Base-by-base conservation (phyloP, 371 early-diverging fungal species). In the Rhizopus sp. region DNA sequence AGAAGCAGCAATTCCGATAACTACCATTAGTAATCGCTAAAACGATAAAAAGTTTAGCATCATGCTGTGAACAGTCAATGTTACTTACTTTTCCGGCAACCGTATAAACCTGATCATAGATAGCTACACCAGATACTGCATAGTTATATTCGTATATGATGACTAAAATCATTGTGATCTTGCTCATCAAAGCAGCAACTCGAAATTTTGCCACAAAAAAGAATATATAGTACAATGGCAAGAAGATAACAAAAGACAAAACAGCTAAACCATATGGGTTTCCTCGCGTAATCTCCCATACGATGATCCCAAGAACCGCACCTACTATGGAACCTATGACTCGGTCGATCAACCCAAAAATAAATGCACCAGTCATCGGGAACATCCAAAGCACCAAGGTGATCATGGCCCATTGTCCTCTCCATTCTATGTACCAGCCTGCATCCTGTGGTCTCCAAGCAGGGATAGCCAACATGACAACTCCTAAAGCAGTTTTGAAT, bases 321-420 rank as follows among this genome's bases (percentile, higher is more conserved):
- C 78, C 78, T 6, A 66, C 35, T 3, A 70, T 42, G n/a, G 71
- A 70, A 0, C 78, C 78, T 40, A 65, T 31, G 1, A 73, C 39
- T 38, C 72, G 56, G 30, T 67, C 42, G 6, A 68, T 38, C 10
- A 69, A 63, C 64, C 67, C 60, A 53, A 74, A 74, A 8, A 69
- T 50, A 57, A 78, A 78, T 17, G 67, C 57, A 12, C 78, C 78
- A 0, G 72, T 57, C 44, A 55, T 67, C 5, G 75, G 75, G 30
- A 69, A 61, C 61, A 70, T 70, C 78, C 78, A 78, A 0, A 78
- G 42, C 5, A 66, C 63, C 5, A 78, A 44, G 0, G 70, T 70
- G 56, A 78, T 74, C 53, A 74, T 57, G 7, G 70, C 68, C 78
- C 78, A 77, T 55, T 77, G 73, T 1, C 74, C 74, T 46, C 70